phyloP scores from a whole-genome alignment of 306 rosid species.

The Prunus mira region DNA sequence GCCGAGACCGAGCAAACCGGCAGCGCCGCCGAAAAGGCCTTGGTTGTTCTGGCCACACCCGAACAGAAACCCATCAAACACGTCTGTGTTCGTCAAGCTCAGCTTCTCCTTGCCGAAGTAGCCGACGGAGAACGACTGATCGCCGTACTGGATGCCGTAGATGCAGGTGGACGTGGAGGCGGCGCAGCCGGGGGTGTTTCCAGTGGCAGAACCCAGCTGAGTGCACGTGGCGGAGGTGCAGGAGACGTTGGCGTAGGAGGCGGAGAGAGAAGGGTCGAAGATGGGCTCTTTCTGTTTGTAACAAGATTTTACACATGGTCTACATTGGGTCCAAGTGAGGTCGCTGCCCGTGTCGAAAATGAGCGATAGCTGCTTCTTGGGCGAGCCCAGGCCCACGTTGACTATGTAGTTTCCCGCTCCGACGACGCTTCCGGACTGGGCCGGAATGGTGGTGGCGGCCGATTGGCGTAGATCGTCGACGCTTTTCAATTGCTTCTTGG shows the following conservation, averaged over 20 bases:
- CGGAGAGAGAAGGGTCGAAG: constrained; percentile 42
- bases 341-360: constrained; percentile 69
- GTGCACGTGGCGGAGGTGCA: constrained; percentile 42
- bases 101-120: constrained; percentile 49
- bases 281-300: constrained; percentile 50
- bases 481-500: background rate
- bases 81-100: constrained; percentile 24
- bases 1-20: constrained; percentile 77
- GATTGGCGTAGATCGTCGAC: background rate
- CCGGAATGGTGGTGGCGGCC: constrained; percentile 38
- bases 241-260: constrained; percentile 44
- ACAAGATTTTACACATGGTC: constrained; percentile 52
- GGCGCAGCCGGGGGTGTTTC: constrained; percentile 40
- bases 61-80: constrained; percentile 36
- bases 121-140: constrained; percentile 57
- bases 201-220: constrained; percentile 49
- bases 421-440: constrained; percentile 40
- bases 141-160: constrained; percentile 52
- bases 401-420: constrained; percentile 64
- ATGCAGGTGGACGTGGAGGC: constrained; percentile 31
- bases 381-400: constrained; percentile 60
- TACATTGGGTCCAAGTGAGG: constrained; percentile 79
- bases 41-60: constrained; percentile 78
- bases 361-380: constrained; percentile 47
- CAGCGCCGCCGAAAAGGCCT: constrained; percentile 52